Base-by-base conservation (phyloP, 2,329 filamentous ascomycete species). In the Aspergillus versicolor region DNA sequence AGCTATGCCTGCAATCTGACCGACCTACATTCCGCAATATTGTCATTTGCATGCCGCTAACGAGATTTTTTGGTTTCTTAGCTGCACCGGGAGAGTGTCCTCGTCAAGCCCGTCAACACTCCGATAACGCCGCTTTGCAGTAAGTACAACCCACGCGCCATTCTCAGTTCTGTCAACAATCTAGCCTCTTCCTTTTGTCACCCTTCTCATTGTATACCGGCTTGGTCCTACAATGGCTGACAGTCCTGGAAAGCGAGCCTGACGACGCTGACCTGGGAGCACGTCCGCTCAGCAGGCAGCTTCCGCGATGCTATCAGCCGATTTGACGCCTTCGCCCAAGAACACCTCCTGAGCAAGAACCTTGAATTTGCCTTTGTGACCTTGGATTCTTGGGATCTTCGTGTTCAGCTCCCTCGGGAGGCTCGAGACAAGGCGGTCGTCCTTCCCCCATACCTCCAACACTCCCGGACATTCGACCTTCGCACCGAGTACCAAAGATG, bases 351-450 rank as follows among this genome's bases (percentile, higher is more conserved):
- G 53, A 88, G 87, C 64, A 92, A 96, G 77, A 94, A 96, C 74
- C 85, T 94, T 72, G 93, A 97, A 70, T 99, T 99, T 74, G 92
- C 95, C 63, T 99, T 99, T 75, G 94, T 99, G 60, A 99, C 94
- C 42, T 87, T 99, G 69, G 95, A 97, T 77, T 92, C 93, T 45
- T 99, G 94, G 94, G 94, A 99, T 74, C 87, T 99, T 59, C 91
- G 94, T 67, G 94, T 99, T 57, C 94, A 99, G 82, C 85, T 99
- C 72, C 94, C 94, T 47, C 91, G 94, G 63, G 94, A 99, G 81
- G 94, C 94, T 71, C 91, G 94, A 69, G 94, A 99, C 81, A 99
- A 99, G 83, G 90, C 92, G 65, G 94, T 97, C 42, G 94, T 97
- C 51, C 85, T 99, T 37, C 94, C 94, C 21, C 90, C 93, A 9